A percentile compares a stretch with the other conserved stretches of the same genome.
Evolutionary conservation across 345 rosid species (phyloP).

Genomic region (Salix brachista): DNA sequence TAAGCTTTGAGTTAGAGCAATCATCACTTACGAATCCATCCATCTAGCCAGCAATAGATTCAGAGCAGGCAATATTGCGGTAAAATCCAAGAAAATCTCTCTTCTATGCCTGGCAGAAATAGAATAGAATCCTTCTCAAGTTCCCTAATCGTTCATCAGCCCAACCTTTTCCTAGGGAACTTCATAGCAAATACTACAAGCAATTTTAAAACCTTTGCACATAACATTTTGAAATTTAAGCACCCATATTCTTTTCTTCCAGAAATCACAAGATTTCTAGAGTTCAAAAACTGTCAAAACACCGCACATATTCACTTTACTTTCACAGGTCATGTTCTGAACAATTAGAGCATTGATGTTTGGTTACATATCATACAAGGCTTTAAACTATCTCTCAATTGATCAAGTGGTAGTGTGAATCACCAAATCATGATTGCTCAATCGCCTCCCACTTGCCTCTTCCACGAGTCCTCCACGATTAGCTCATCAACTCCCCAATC

Average conservation of each 20-base stretch:
- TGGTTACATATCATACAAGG: not conserved
- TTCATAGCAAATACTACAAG: no score
- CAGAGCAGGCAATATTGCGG: not conserved
- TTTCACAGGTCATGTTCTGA: not conserved
- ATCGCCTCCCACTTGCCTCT: conserved; percentile 91
- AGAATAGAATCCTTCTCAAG: not conserved
- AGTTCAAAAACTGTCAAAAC: not conserved
- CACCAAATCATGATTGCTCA: conserved; percentile 22
- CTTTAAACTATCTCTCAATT: not conserved
- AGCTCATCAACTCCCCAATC: conserved; percentile 89
- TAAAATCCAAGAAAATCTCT: not conserved
- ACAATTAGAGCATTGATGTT: not conserved
- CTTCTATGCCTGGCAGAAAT: not conserved
- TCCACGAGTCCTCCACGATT: conserved; percentile 93
- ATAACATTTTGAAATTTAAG: not conserved
- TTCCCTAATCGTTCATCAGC: not conserved
- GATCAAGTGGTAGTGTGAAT: not conserved
- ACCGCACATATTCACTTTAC: not conserved
- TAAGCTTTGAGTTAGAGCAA: not conserved
- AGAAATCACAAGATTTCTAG: not conserved
- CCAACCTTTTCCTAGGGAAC: not conserved
- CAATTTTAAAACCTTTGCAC: not conserved
- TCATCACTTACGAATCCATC: not conserved
- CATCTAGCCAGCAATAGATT: not conserved
- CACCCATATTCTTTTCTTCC: not conserved